phyloP scores from a whole-genome alignment of 1,139 yeast species.

The Blastobotrys proliferans region DNA sequence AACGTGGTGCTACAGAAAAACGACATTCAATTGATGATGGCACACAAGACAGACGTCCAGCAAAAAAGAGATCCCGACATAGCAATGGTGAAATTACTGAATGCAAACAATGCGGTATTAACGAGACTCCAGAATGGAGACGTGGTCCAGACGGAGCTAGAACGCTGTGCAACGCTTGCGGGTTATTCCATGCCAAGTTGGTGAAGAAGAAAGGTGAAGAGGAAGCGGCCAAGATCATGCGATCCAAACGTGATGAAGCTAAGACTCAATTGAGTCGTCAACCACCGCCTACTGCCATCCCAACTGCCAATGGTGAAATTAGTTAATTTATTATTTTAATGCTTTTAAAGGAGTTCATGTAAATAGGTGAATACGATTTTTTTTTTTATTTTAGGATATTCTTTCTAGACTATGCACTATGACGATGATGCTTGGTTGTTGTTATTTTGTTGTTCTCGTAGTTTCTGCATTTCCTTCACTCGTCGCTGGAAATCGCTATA shows the following conservation, averaged over 20 bases:
- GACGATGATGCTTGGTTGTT: not conserved
- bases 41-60: constrained; percentile 2
- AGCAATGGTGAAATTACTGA: constrained; percentile 23
- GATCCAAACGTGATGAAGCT: constrained; percentile 22
- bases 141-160: constrained; percentile 84
- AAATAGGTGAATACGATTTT: not conserved
- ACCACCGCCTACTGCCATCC: not conserved
- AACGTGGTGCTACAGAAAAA: not conserved
- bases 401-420: not conserved
- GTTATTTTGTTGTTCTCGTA: constrained; percentile 38
- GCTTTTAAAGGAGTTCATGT: too few relatives aligned
- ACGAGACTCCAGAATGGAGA: constrained; percentile 89
- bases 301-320: not conserved
- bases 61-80: constrained; percentile 14
- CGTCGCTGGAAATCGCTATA: constrained; percentile 79
- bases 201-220: constrained; percentile 64
- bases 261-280: not conserved
- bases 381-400: not conserved
- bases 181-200: constrained; percentile 73
- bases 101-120: constrained; percentile 71
- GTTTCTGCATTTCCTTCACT: constrained; percentile 63
- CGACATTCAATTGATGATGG: not conserved
- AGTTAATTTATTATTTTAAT: not conserved
- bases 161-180: constrained; percentile 87
- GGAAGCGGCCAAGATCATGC: constrained; percentile 49